These are phyloP conservation scores for Phallus indusiatus DNA, from an alignment of 768 basidiomycete genomes.

Conservation along the genomic window DNA sequence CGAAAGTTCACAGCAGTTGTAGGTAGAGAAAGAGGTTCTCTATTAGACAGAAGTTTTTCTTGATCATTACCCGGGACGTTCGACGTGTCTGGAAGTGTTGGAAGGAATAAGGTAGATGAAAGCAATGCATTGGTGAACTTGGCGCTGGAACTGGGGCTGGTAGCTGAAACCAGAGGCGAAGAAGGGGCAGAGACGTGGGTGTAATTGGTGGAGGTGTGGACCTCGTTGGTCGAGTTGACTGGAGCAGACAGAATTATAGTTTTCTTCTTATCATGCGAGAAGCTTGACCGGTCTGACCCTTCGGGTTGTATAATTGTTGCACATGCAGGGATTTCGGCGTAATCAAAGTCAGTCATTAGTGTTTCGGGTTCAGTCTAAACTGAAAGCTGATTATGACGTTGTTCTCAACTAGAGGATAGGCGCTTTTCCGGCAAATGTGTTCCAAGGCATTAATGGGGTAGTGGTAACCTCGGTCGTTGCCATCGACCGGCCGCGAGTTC, in stretches of 20 bases:
- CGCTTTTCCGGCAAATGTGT: too few species aligned
- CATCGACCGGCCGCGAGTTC: conserved; percentile 10
- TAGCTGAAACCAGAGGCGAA: neutral
- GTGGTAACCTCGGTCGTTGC: conserved; percentile 15
- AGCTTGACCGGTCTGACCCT: conserved; percentile 23
- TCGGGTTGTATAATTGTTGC: conserved; percentile 19
- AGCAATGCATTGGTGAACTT: conserved; percentile 10
- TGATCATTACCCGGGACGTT: neutral
- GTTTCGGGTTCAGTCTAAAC: too few species aligned
- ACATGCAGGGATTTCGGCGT: conserved; percentile 31
- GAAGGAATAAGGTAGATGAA: conserved; percentile 8
- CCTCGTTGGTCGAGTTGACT: conserved; percentile 19
- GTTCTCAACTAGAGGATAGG: too few species aligned
- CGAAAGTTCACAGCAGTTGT: conserved; percentile 74
- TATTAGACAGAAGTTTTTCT: conserved; percentile 40
- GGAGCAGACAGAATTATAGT: conserved; percentile 35
- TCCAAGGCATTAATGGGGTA: conserved; percentile 11
- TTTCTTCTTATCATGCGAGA: conserved; percentile 31
- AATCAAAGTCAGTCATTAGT: conserved; percentile 3
- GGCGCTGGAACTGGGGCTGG: neutral
- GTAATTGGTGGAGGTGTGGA: conserved; percentile 17
- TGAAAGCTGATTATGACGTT: too few species aligned
- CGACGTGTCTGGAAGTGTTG: conserved; percentile 4
- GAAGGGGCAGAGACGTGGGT: conserved; percentile 8
- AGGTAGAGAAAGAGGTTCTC: conserved; percentile 67